Evolutionary conservation across 768 basidiomycete genomes (phyloP).

Genomic region (Leccinellum albellum): DNA sequence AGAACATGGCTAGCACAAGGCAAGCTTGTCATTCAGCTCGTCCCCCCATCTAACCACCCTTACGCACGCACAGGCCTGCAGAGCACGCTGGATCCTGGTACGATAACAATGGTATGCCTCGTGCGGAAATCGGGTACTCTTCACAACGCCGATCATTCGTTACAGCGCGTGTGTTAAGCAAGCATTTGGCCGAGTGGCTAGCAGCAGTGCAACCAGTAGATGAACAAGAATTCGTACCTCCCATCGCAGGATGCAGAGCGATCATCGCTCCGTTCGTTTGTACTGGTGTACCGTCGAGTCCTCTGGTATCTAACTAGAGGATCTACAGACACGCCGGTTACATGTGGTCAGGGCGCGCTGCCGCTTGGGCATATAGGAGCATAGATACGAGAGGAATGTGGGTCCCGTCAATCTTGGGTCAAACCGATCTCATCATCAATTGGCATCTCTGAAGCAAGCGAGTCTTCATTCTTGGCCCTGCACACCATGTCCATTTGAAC

Average conservation of each 20-base stretch:
- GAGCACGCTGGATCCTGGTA: constrained; percentile 95
- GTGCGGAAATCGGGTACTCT: constrained; percentile 11
- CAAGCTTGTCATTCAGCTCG: constrained; percentile 7
- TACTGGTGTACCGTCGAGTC: not conserved
- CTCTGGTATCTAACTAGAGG: constrained; percentile 4
- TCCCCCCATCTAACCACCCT: not conserved
- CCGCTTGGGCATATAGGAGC: constrained; percentile 94
- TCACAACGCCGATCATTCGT: constrained; percentile 11
- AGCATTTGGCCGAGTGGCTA: constrained; percentile 65
- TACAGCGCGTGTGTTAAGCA: constrained; percentile 53
- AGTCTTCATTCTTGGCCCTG: constrained; percentile 93
- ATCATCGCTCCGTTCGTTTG: constrained; percentile 87
- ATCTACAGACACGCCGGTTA: constrained; percentile 87
- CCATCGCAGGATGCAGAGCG: constrained; percentile 72
- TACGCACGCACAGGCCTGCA: constrained; percentile 43
- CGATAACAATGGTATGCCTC: constrained; percentile 53
- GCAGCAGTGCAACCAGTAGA: constrained; percentile 47
- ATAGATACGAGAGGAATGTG: constrained; percentile 83
- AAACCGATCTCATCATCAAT: constrained; percentile 6
- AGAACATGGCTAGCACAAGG: constrained; percentile 28
- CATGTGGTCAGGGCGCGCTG: constrained; percentile 87
- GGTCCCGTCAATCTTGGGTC: constrained; percentile 26
- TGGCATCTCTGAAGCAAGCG: constrained; percentile 56
- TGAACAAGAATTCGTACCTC: constrained; percentile 52
- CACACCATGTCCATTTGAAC: constrained; percentile 85